Evolutionary conservation across 2,329 filamentous ascomycete genomes (phyloP), one percentile per base, ranked within the genome.

Genomic region (Penicillium sp.): DNA sequence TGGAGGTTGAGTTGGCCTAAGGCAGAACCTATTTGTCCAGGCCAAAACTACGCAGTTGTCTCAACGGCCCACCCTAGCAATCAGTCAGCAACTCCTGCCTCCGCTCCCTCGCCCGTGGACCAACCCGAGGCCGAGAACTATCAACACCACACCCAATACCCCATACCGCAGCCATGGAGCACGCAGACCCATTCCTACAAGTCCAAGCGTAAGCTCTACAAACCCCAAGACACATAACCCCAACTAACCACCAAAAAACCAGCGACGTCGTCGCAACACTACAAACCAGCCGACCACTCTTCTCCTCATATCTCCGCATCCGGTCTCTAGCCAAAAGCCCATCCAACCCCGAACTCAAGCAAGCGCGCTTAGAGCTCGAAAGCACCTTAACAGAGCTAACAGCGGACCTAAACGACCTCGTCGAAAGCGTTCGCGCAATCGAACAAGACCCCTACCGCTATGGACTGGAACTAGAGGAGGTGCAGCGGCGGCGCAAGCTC

Each of bases 281-380:
- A 60, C 83, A 88, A 62, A 85, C 85, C 15, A 89, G 90, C 50
- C 88, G 93, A 10, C 87, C 92, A 50, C 86, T 97, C 54, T 97
- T 97, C 80, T 87, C 89, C 60, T 97, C 92, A 16, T 99, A 96
- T 79, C 84, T 96, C 41, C 93, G 94, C 70, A 99, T 99, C 77
- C 90, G 91, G 69, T 94, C 91, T 44, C 87, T 96, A 27, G 84
- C 87, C 56, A 87, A 86, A 39, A 82, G 84, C 9, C 77, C 86
- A 15, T 80, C 81, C 41, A 92, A 90, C 18, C 91, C 91, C 13
- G 84, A 87, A 71, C 81, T 87, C 18, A 73, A 79, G 42, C 84
- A 87, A 76, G 80, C 85, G 6, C 83, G 84, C 54, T 72, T 75
- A 41, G 94, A 99, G 72, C 90, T 99, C 56, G 84, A 89, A 68